A percentile compares a stretch with the other conserved stretches of the same genome.
Conservation (phyloP, 441 rosid genomes). For the Cnidoscolus chayamansa region DNA sequence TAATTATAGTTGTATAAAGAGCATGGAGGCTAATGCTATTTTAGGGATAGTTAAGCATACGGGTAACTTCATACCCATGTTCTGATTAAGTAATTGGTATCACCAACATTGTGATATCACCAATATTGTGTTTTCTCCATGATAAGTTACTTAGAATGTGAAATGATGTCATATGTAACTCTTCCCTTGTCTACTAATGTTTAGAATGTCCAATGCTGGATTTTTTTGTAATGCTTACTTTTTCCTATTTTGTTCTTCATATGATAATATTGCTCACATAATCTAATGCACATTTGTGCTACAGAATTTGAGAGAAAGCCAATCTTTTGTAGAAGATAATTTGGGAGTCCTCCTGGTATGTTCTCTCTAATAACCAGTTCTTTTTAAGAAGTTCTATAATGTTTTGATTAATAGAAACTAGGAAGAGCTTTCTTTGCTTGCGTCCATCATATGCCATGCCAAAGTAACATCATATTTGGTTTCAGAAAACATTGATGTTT, state of each 20-base stretch:
- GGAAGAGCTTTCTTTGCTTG: background rate
- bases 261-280: conserved; percentile 13
- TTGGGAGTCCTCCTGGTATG: conserved; percentile 88
- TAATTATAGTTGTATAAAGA: background rate
- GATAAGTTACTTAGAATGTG: background rate
- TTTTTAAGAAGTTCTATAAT: background rate
- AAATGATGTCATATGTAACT: background rate
- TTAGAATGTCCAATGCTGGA: background rate
- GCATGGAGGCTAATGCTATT: no score
- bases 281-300: conserved; percentile 20
- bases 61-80: background rate
- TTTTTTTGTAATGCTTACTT: background rate
- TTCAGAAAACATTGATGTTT: background rate
- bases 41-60: no score
- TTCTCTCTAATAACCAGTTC: conserved; percentile 13
- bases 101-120: background rate
- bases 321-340: conserved; percentile 59
- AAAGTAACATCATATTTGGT: background rate
- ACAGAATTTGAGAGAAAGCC: conserved; percentile 55
- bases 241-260: background rate
- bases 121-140: background rate
- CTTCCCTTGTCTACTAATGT: background rate
- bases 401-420: background rate
- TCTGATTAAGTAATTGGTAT: background rate
- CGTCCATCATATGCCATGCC: background rate